Base-by-base conservation (phyloP, 768 basidiomycete species). In the Xanthoconium purpureum region DNA sequence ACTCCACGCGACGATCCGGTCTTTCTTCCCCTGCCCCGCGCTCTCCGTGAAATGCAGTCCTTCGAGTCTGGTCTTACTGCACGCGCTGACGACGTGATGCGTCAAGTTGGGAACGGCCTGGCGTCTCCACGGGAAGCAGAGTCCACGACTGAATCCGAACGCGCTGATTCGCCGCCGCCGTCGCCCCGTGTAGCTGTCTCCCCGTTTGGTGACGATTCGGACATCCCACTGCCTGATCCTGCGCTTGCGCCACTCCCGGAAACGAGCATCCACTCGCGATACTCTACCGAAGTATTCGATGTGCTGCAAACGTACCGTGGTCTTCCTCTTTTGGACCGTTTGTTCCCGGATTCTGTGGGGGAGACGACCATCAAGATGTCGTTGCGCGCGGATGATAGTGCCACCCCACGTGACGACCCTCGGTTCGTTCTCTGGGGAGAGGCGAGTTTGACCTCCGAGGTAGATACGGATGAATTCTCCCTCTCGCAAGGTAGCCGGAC, bases 361-460 rank as follows among this genome's bases (percentile, higher is more conserved):
- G 84, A 84, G 33, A 84, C 85, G 3, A 87, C 90, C 30, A 85
- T 90, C 71, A 86, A 83, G 67, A 75, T 93, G 66, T 88, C 87
- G 1, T 69, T 90, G 14, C 78, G 82, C 28, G 69, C 81, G 0
- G 86, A 89, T 36, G 83, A 87, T 54, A 82, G 79, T 30, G 84
- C 85, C 14, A 81, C 87, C 1, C 91, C 91, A 8, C 82, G 86
- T 14, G 88, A 94, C 60, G 94, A 97, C 62, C 92, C 94, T 15
- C 82, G 93, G 0, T 95, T 95, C 66, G 91, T 94, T 37, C 85
- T 96, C 9, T 97, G 94, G 94, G 93, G 91, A 29, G 83, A 85
- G 62, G 73, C 78, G 14, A 63, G 74, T 24, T 55, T 68, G 5
- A 70, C 70, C 6, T 51, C 63, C 1, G 70, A 73, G 6, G 39